These are phyloP conservation scores for Tricharina praecox DNA, from an alignment of 495 filamentous ascomycete species.

Conservation along the genomic window DNA sequence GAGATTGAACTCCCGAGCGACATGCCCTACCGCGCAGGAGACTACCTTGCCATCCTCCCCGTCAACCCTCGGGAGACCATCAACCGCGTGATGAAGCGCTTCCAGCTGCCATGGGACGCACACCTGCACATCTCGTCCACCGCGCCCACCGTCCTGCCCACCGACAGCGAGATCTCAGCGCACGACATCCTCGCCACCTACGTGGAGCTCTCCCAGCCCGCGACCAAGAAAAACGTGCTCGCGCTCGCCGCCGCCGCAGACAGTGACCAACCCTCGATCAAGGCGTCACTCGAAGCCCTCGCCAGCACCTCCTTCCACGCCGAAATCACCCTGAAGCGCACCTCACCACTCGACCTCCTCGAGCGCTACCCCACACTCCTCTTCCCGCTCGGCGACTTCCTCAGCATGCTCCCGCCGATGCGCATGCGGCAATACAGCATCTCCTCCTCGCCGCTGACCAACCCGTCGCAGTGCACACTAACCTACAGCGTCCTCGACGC, in stretches of 20 bases:
- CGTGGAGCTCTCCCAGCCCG: constrained; percentile 55
- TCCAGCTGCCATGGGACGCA: constrained; percentile 46
- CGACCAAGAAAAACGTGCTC: constrained; percentile 39
- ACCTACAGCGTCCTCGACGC: constrained; percentile 49
- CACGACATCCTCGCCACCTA: constrained; percentile 48
- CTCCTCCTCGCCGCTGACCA: constrained; percentile 51
- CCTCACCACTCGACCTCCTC: constrained; percentile 49
- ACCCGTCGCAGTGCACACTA: constrained; percentile 42
- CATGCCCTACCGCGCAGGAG: constrained; percentile 51
- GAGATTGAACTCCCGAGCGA: constrained; percentile 48
- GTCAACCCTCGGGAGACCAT: constrained; percentile 46
- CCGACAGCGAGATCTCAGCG: constrained; percentile 40
- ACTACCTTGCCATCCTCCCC: constrained; percentile 60
- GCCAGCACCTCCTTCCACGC: constrained; percentile 35
- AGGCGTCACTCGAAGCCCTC: constrained; percentile 32
- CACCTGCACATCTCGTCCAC: constrained; percentile 32
- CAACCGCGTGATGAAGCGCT: constrained; percentile 36
- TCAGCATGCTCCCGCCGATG: constrained; percentile 56
- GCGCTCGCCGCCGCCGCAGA: constrained; percentile 29
- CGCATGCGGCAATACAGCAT: constrained; percentile 63
- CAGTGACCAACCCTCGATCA: constrained; percentile 26
- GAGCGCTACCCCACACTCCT: constrained; percentile 39
- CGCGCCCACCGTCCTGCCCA: constrained; percentile 40
- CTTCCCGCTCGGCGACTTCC: constrained; percentile 44
- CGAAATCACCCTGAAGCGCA: constrained; percentile 39